A percentile compares a stretch with the other conserved stretches of the same genome.
Evolutionary conservation across 495 filamentous ascomycete species (phyloP).

Genomic region (Elasticomyces elasticus): DNA sequence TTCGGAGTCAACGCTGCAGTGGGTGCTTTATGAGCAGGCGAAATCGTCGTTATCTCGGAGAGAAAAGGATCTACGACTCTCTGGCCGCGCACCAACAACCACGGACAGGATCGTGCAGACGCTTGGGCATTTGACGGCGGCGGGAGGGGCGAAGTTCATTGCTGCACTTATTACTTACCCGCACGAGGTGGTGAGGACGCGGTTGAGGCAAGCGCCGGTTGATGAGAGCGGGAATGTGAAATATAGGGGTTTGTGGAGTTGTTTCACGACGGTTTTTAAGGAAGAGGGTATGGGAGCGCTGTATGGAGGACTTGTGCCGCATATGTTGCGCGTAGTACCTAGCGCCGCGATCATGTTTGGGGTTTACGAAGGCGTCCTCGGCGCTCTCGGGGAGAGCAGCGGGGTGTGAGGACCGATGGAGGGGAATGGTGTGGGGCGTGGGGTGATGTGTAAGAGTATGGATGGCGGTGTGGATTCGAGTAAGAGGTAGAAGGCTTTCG

Average conservation of each 20-base stretch:
- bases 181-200: conserved; percentile 77
- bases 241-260: conserved; percentile 74
- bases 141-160: conserved; percentile 70
- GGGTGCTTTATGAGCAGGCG: conserved; percentile 79
- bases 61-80: conserved; percentile 43
- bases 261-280: conserved; percentile 69
- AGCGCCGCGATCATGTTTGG: conserved; percentile 88
- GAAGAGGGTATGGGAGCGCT: conserved; percentile 74
- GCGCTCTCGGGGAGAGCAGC: conserved; percentile 27
- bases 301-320: conserved; percentile 79
- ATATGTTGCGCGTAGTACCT: conserved; percentile 77
- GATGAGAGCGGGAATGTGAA: conserved; percentile 56
- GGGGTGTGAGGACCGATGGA: conserved; percentile 27
- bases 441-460: too few species aligned
- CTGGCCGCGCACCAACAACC: conserved; percentile 43
- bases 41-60: conserved; percentile 55
- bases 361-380: conserved; percentile 76
- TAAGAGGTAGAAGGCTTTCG: too few species aligned
- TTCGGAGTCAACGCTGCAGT: conserved; percentile 74
- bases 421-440: too few species aligned
- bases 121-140: conserved; percentile 63
- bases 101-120: conserved; percentile 59
- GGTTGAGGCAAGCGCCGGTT: conserved; percentile 69
- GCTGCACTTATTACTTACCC: conserved; percentile 77
- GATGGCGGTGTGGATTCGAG: too few species aligned